These are phyloP conservation scores for Sporisorium sorghi DNA, from an alignment of 1,284 basidiomycete species.

Conservation along the genomic window DNA sequence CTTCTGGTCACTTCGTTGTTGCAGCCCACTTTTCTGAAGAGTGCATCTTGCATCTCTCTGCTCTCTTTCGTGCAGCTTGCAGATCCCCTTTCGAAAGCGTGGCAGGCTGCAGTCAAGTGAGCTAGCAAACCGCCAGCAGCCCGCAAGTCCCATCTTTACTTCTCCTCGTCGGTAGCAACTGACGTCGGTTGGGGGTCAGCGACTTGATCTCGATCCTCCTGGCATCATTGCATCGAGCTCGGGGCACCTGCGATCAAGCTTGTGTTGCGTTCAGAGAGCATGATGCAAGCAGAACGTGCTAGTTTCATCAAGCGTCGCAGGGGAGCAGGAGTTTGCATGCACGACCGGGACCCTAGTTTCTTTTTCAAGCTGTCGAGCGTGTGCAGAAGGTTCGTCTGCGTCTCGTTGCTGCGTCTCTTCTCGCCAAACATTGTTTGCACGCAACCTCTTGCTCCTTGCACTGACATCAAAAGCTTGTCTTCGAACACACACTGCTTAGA, in stretches of 20 bases:
- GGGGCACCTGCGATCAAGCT: no score
- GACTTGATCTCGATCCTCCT: background rate
- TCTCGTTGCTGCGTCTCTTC: background rate
- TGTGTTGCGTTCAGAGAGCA: no score
- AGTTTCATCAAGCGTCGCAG: no score
- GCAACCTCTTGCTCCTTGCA: no score
- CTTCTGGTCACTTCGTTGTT: no score
- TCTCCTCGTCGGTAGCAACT: no score
- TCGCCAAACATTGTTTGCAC: no score
- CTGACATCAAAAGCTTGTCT: background rate
- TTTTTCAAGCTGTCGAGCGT: background rate
- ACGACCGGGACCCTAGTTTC: background rate
- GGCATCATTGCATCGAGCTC: no score
- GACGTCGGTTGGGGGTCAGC: background rate
- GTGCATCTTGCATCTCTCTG: background rate
- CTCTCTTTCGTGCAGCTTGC: constrained; percentile 1
- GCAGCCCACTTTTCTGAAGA: no score
- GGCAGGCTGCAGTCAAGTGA: background rate
- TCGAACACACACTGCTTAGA: background rate
- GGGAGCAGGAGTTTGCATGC: no score
- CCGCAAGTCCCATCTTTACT: no score
- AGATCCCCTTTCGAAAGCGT: background rate
- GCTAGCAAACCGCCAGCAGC: background rate
- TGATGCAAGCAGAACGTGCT: no score
- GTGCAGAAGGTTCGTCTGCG: background rate